Percentiles rank a stretch among this genome's conserved stretches.
Conservation (phyloP, 805 yeast species). For the Cephaloascus fragrans region DNA sequence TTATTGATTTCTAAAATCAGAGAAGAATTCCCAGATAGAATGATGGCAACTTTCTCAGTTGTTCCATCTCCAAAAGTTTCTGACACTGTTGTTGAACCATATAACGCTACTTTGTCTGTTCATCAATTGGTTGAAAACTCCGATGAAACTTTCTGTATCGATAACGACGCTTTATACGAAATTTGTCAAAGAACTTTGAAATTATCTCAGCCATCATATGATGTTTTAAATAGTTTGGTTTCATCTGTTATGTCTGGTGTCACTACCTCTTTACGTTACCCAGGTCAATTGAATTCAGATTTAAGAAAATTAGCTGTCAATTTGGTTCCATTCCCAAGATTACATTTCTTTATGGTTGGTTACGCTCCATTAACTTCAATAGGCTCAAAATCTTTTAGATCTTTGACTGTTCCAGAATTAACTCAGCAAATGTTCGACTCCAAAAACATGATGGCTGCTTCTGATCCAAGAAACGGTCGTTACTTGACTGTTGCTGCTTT, state of each 20-base stretch:
- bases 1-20: conserved; percentile 74
- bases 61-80: conserved; percentile 87
- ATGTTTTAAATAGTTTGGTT: conserved; percentile 72
- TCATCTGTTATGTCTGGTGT: conserved; percentile 93
- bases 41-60: conserved; percentile 93
- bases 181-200: conserved; percentile 83
- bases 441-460: conserved; percentile 92
- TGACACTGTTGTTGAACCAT: conserved; percentile 92
- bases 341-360: conserved; percentile 93
- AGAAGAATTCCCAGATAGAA: conserved; percentile 91
- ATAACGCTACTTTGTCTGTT: conserved; percentile 83
- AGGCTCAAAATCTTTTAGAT: conserved; percentile 74
- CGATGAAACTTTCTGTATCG: conserved; percentile 92
- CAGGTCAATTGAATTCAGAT: conserved; percentile 91
- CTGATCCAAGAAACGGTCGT: conserved; percentile 85
- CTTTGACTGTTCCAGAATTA: conserved; percentile 80
- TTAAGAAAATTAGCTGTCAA: conserved; percentile 89
- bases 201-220: conserved; percentile 68
- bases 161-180: conserved; percentile 86
- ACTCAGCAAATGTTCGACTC: conserved; percentile 92
- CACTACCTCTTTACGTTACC: conserved; percentile 87
- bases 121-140: conserved; percentile 88
- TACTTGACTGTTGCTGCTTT: conserved; percentile 90
- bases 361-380: conserved; percentile 85
- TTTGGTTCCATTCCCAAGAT: conserved; percentile 90